phyloP scores from a whole-genome alignment of 306 rosid species.

The Rosa lucieae region DNA sequence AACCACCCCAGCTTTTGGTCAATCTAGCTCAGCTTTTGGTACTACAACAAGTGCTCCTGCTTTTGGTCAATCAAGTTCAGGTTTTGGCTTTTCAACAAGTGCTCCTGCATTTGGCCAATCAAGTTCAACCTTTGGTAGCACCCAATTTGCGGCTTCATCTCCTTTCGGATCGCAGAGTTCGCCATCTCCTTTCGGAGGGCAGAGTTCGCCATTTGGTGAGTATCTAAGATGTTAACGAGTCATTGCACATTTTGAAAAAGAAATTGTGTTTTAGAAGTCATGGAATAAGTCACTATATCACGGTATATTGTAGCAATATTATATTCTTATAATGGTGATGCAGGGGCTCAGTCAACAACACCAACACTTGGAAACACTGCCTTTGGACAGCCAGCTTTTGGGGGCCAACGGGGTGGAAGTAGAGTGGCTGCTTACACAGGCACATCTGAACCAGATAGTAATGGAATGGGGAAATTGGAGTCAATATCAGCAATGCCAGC shows the following conservation, averaged over 20 bases:
- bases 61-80: constrained; percentile 34
- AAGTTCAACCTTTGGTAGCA: constrained; percentile 70
- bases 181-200: constrained; percentile 75
- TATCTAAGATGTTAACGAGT: background rate
- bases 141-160: constrained; percentile 62
- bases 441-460: constrained; percentile 66
- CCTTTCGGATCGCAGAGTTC: constrained; percentile 84
- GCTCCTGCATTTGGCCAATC: constrained; percentile 77
- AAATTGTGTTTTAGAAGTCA: background rate
- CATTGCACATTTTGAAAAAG: background rate
- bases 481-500: constrained; percentile 93
- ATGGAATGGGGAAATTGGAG: constrained; percentile 68
- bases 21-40: constrained; percentile 25
- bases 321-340: constrained; percentile 7
- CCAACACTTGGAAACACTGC: constrained; percentile 57
- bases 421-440: constrained; percentile 67
- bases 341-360: constrained; percentile 73
- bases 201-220: constrained; percentile 84
- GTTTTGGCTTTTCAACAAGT: constrained; percentile 55
- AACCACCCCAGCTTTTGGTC: constrained; percentile 55
- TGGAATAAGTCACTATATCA: background rate
- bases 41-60: too few species aligned
- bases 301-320: background rate
- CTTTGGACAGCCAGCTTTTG: constrained; percentile 70
- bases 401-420: constrained; percentile 84